Percentiles rank a stretch among this genome's conserved stretches.
These are phyloP conservation scores for Phytophthora ohioensis DNA, from an alignment of 352 stramenopile genomes.

Conservation along the genomic window DNA sequence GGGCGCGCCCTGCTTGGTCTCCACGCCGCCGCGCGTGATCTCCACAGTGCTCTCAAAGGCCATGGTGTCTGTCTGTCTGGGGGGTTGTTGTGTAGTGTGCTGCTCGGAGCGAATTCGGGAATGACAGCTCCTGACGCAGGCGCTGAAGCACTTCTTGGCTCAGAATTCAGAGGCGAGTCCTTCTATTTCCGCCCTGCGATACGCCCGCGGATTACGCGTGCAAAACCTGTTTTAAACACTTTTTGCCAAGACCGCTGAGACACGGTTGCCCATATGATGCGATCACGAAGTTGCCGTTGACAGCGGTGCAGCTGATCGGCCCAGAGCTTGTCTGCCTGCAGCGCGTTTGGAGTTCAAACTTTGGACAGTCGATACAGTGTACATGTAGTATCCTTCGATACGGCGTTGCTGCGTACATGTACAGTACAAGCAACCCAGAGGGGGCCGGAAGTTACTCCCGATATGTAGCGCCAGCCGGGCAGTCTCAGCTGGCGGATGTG, in stretches of 20 bases:
- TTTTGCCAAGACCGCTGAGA: constrained; percentile 26
- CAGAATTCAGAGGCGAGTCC: constrained; percentile 15
- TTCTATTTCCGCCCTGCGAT: constrained; percentile 30
- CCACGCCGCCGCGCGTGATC: constrained; percentile 48
- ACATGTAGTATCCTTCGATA: background rate
- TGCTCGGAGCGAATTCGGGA: constrained; percentile 46
- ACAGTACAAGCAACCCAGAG: background rate
- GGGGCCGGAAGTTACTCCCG: background rate
- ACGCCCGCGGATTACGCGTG: constrained; percentile 26
- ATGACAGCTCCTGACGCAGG: constrained; percentile 37
- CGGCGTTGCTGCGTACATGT: constrained; percentile 1
- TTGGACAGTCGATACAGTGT: too few relatives aligned
- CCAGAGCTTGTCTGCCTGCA: background rate
- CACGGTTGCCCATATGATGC: constrained; percentile 12
- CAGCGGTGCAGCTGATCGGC: too few relatives aligned
- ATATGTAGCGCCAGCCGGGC: background rate
- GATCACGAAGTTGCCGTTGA: background rate
- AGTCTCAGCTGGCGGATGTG: constrained; percentile 15
- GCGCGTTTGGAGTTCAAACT: background rate
- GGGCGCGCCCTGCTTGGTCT: constrained; percentile 48
- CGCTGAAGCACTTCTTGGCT: background rate
- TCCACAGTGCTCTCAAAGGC: constrained; percentile 63
- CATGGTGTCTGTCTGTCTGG: constrained; percentile 35
- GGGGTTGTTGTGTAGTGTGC: background rate
- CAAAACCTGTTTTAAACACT: background rate